Evolutionary conservation across 305 asterid species (phyloP), one percentile per base, ranked within the genome.

Genomic region (Striga hermonthica): DNA sequence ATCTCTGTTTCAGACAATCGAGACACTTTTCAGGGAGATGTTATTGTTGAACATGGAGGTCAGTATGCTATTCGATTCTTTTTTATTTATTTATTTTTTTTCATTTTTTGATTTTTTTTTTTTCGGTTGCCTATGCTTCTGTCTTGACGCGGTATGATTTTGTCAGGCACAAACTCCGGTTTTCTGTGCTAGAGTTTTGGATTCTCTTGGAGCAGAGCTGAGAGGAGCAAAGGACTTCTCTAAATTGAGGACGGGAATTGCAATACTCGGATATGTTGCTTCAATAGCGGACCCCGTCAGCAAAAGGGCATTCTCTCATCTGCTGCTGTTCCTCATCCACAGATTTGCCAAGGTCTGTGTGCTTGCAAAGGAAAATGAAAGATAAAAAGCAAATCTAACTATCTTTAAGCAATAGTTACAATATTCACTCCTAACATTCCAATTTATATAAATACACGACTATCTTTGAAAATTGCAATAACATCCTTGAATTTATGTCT

Each of bases 21-120:
- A 90, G 84, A 90, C 86, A 72, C 97, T 93, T 53, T 83, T 90
- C 86, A 86, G 97, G 84, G 82, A 82, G 77, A 84, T 76, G 86
- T 45, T 84, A 53, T 78, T 93, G 76, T 71, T 93, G 77, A 69
- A 78, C 79, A 78, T 86, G 93, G 90, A 88, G 98, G 98, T 92
- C 62, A 83, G 93, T 84, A 38, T 56, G 62, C 47, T 62, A 50
- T 67, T 77, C 73, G 67, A 49, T 54, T 64, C 61, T 61, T 22
- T 70, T 64, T 49, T 5, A 28, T 22, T 10, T 15, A 16, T 41
- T 12, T 1, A 50, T 14, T 31, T 36, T 15, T 59, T 41, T 22
- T 22, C 1, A 22, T 22, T 22, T 22, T 22, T 22, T 22, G 31
- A 22, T 59, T 45, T 59, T 57, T 67, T 10, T 39, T 39, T 3